These are phyloP conservation scores for Leishmania braziliensis DNA, from an alignment of 208 protist species.

Conservation along the genomic window DNA sequence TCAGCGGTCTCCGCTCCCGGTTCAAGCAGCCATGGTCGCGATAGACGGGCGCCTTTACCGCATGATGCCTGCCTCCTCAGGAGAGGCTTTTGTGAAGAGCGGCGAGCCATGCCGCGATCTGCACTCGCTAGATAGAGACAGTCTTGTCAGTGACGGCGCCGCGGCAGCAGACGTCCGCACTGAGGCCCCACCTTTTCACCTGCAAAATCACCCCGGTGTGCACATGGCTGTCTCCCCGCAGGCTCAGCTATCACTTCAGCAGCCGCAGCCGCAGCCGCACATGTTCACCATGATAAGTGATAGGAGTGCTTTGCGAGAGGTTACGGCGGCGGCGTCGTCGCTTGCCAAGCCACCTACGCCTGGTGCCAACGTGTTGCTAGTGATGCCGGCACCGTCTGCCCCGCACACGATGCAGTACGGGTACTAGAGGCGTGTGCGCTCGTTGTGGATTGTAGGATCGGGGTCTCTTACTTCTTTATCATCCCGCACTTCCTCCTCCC, in stretches of 20 bases:
- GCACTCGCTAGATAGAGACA: background rate
- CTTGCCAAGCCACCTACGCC: background rate
- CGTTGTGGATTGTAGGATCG: too few species aligned
- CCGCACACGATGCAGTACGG: background rate
- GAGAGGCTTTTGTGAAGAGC: conserved; percentile 1
- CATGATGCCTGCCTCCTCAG: background rate
- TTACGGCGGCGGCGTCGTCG: background rate
- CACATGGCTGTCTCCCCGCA: background rate
- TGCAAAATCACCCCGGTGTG: background rate
- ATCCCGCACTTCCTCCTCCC: background rate
- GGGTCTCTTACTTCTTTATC: too few species aligned
- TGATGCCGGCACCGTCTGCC: background rate
- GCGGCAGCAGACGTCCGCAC: background rate
- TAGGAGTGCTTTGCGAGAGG: background rate
- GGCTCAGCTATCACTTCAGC: background rate
- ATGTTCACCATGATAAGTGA: background rate
- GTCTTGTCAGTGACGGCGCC: background rate
- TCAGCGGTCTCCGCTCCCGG: background rate
- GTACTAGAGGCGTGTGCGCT: background rate
- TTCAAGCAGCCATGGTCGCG: background rate
- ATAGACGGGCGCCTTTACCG: conserved; percentile 10
- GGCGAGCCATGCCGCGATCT: background rate
- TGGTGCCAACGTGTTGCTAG: background rate
- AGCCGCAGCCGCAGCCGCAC: background rate
- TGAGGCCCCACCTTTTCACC: background rate